phyloP scores from a whole-genome alignment of 2,329 filamentous ascomycete genomes.

The Talaromyces sp. region DNA sequence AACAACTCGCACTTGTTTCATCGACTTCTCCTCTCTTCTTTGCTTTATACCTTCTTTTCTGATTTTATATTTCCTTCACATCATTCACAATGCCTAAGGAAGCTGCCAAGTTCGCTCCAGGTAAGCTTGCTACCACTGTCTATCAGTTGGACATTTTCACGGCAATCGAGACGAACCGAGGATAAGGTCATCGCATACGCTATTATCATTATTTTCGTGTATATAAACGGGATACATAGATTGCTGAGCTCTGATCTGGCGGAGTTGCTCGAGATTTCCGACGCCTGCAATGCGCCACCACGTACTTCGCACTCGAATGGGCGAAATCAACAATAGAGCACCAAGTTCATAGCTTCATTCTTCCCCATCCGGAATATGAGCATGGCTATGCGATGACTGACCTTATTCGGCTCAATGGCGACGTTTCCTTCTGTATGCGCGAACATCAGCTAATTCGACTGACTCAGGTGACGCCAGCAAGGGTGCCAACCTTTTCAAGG shows the following conservation, averaged over 20 bases:
- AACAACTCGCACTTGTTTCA: conserved; percentile 13
- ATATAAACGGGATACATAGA: neutral
- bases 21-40: conserved; percentile 22
- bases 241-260: neutral
- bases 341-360: neutral
- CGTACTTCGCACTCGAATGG: neutral
- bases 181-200: conserved; percentile 5
- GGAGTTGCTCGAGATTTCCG: neutral
- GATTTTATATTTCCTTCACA: conserved; percentile 18
- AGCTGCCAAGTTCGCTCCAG: conserved; percentile 35
- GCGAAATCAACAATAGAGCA: neutral
- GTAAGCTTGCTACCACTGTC: conserved; percentile 35
- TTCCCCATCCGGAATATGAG: neutral
- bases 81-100: conserved; percentile 41
- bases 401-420: neutral
- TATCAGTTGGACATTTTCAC: conserved; percentile 1
- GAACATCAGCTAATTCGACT: conserved; percentile 25
- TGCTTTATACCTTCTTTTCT: conserved; percentile 20
- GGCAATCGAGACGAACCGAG: conserved; percentile 9
- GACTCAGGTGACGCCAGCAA: conserved; percentile 80
- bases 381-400: conserved; percentile 14
- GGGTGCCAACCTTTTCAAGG: conserved; percentile 98
- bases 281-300: neutral
- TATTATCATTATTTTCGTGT: neutral
- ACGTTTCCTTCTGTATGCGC: conserved; percentile 10